Percentiles rank a stretch among this genome's conserved stretches.
Evolutionary conservation across 176 grass and related monocot genomes (phyloP).

Genomic region (Tuctoria greenei): DNA sequence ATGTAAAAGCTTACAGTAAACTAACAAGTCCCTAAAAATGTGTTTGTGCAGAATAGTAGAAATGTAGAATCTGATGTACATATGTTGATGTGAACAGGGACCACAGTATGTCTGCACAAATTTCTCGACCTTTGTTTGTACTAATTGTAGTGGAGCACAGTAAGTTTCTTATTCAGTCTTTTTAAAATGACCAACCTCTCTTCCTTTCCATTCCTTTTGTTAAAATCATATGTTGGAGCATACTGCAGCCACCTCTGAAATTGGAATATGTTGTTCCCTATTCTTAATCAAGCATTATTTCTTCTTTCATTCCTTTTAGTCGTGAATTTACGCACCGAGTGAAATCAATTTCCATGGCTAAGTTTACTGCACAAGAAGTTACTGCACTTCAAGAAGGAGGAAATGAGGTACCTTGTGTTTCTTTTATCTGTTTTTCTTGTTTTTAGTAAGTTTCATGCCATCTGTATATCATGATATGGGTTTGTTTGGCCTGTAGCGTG

Average conservation of each 20-base stretch:
- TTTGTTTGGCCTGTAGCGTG: slow-evolving; percentile 56
- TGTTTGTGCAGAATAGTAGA: not conserved
- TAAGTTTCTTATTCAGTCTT: slow-evolving; percentile 56
- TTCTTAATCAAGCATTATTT: not conserved
- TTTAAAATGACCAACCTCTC: slow-evolving; percentile 8
- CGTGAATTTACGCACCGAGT: slow-evolving; percentile 94
- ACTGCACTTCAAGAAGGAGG: slow-evolving; percentile 83
- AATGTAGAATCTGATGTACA: slow-evolving; percentile 42
- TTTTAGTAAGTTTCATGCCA: slow-evolving; percentile 25
- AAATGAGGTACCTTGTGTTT: slow-evolving; percentile 67
- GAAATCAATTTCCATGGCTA: slow-evolving; percentile 98
- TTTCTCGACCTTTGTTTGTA: slow-evolving; percentile 97
- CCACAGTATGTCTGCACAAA: slow-evolving; percentile 98
- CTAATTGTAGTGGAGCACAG: slow-evolving; percentile 98
- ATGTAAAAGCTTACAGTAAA: not conserved
- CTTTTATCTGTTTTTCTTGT: slow-evolving; percentile 9
- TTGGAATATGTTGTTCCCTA: not conserved
- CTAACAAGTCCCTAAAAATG: not conserved
- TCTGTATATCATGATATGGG: slow-evolving; percentile 16
- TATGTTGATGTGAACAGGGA: slow-evolving; percentile 68
- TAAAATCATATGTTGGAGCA: not conserved
- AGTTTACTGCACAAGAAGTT: slow-evolving; percentile 98
- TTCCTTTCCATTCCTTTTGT: not conserved
- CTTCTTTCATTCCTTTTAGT: slow-evolving; percentile 44
- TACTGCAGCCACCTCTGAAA: not conserved